Evolutionary conservation across 192 early-diverging fungal genomes (phyloP), one percentile per base, ranked within the genome.

Genomic region (Paraglomus occultum): DNA sequence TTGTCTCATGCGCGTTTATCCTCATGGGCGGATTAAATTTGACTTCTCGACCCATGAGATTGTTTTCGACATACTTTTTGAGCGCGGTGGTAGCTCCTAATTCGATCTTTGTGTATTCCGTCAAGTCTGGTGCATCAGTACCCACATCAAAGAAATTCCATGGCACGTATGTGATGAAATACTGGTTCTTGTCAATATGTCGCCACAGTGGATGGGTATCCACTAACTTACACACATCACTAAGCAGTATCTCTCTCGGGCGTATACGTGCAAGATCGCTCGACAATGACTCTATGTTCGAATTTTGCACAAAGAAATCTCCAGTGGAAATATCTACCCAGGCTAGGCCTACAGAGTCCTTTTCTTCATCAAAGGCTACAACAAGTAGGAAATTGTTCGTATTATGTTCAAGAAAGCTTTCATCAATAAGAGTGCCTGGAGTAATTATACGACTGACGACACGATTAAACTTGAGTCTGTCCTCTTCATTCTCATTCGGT

Each of bases 321-420:
- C 96, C 96, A 0, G 93, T 94, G 0, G 91, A 90, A 45, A 98
- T 71, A 82, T 98, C 96, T 3, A 91, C 73, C 96, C 96, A 98
- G 0, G 96, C 85, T 23, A 98, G 74, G 2, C 92, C 90, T 20
- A 92, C 57, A 1, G 40, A 45, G 23, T 69, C 43, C 46, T 64
- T 61, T 17, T 51, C 42, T 15, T 81, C 71, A 51, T 74, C 43
- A 8, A 71, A 74, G 6, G 80, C 73, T 17, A 94, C 76, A 23
- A 87, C 80, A 40, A 94, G 73, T 5, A 96, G 80, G 74, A 89
- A 96, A 67, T 88, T 92, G 77, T 93, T 90, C 44, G 90, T 76
- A 8, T 76, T 71, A 4, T 85, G 80, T 51, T 83, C 76, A 20
- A 87, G 65, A 80, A 89, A 88, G 64, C 84, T 81, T 54, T 90